Evolutionary conservation across 768 basidiomycete genomes (phyloP), one percentile per base, ranked within the genome.

Genomic region (Flagelloscypha sp.): DNA sequence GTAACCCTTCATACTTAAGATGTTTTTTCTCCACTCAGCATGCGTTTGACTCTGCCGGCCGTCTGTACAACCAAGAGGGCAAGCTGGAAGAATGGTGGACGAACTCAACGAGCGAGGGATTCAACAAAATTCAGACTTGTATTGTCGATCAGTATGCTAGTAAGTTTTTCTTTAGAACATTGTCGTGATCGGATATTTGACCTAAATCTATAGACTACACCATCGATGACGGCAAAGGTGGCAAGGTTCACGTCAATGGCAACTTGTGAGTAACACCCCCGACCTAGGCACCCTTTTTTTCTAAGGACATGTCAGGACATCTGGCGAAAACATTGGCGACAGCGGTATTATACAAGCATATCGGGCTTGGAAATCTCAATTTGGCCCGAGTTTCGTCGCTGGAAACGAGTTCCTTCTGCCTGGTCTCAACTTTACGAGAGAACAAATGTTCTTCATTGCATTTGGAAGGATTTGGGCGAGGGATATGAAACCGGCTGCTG

Each of bases 21-120:
- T 37, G 30, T 21, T 40, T 7, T 20, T 17, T 27, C 17, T 19
- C 29, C 16, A 19, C 27, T 24, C 39, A 92, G 82, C 87, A 92
- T 48, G 86, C 86, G 2, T 92, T 93, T 48, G 92, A 93, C 56
- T 86, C 88, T 33, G 73, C 85, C 35, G 93, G 92, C 6, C 68
- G 86, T 33, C 65, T 92, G 46, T 99, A 93, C 55, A 92, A 97
- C 54, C 83, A 88, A 53, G 60, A 83, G 25, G 95, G 94, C 34
- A 82, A 82, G 57, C 62, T 92, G 9, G 78, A 84, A 39, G 68
- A 90, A 48, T 97, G 92, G 92, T 97, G 92, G 92, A 82, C 86
- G 2, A 85, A 92, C 41, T 61, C 66, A 27, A 97, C 94, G 3
- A 86, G 81, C 47, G 68, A 76, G 42, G 82, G 80, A 0, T 99